Base-by-base conservation (phyloP, 2,329 filamentous ascomycete genomes). In the Hymenoscyphus fraxineus region DNA sequence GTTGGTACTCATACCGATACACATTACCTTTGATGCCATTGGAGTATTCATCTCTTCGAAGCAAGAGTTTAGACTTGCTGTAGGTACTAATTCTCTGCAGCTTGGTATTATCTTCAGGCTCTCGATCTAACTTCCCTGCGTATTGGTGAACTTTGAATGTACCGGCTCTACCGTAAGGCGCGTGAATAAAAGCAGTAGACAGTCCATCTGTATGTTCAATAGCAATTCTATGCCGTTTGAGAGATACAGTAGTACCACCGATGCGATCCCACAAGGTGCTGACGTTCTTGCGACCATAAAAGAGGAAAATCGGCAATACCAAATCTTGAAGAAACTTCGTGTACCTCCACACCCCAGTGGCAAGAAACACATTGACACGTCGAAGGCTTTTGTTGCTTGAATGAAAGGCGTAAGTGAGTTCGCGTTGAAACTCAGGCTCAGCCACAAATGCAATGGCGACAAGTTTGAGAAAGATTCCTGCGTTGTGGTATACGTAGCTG, bases 401-500 rank as follows among this genome's bases (percentile, higher is more conserved):
- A 40, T 73, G 72, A 40, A 82, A 75, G 32, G 79, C 77, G 69
- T 80, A 79, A 59, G 81, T 77, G 57, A 83, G 75, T 62, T 84
- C 82, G 64, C 82, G 76, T 67, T 84, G 82, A 62, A 81, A 82
- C 67, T 84, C 82, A 0, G 80, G 78, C 68, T 84, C 82, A 1
- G 82, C 82, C 67, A 83, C 77, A 22, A 81, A 74, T 12, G 82
- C 80, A 55, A 83, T 77, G 7, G 81, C 73, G 40, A 81, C 73
- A 68, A 83, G 82, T 61, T 83, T 84, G 65, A 80, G 59, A 72
- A 62, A 77, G 2, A 76, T 73, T 1, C 80, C 79, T 0, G 80
- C 51, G 3, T 72, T 73, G 61, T 82, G 79, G 66, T 82, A 82
- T 1, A 78, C 38, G 27, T 39, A 47, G 54, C 68, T 69, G 56